Percentiles rank a stretch among this genome's conserved stretches.
These are phyloP conservation scores for Colletotrichum graminicola DNA, from an alignment of 2,329 filamentous ascomycete species.

Conservation along the genomic window DNA sequence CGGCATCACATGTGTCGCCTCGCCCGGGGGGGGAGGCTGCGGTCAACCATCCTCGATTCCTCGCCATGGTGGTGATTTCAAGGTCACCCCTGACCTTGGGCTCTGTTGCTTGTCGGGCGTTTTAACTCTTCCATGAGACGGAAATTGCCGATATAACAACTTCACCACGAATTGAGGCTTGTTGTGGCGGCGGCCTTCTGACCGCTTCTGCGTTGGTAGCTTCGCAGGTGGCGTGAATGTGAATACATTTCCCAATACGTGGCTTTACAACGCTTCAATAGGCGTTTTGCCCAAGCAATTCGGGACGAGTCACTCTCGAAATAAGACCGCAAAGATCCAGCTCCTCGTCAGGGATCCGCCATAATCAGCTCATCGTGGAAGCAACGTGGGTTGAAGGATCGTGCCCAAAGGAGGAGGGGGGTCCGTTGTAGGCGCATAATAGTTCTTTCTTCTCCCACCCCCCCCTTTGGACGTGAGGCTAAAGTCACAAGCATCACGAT, in stretches of 20 bases:
- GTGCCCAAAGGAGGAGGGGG: not conserved
- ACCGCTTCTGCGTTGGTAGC: not conserved
- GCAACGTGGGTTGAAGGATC: not conserved
- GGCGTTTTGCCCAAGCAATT: not conserved
- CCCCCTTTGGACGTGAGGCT: not conserved
- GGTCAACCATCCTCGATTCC: not conserved
- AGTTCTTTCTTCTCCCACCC: not conserved
- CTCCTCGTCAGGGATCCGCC: not conserved
- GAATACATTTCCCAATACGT: not conserved
- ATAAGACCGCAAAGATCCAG: not conserved
- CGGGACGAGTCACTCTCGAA: too few species aligned
- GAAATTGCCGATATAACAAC: not conserved
- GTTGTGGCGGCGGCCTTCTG: not conserved
- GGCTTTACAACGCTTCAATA: not conserved
- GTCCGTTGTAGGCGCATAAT: not conserved
- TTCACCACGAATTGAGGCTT: not conserved
- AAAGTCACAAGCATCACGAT: not conserved
- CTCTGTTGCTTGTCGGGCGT: not conserved
- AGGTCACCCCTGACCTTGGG: not conserved
- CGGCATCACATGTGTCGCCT: conserved; percentile 15
- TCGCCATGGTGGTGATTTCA: not conserved
- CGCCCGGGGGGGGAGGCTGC: not conserved
- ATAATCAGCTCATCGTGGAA: not conserved
- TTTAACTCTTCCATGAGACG: not conserved
- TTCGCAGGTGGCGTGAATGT: not conserved